phyloP scores from a whole-genome alignment of 495 filamentous ascomycete species.

The Penicillium odoratum region DNA sequence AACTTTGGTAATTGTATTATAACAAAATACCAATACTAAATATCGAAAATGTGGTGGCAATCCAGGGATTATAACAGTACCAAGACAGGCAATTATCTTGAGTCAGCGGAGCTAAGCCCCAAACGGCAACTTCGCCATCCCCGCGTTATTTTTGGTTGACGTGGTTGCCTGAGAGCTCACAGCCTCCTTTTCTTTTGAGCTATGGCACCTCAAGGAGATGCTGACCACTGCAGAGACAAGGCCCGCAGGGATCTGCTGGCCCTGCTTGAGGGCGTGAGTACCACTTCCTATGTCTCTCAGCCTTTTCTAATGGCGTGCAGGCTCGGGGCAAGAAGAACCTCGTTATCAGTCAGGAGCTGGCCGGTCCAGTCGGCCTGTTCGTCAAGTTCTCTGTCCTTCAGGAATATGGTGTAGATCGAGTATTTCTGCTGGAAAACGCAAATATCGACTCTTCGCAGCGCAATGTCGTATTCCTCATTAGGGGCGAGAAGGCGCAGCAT shows the following conservation, averaged over 20 bases:
- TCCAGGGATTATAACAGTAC: conserved; percentile 14
- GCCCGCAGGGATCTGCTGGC: conserved; percentile 81
- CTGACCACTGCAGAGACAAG: conserved; percentile 77
- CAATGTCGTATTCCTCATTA: conserved; percentile 90
- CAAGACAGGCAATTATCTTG: conserved; percentile 9
- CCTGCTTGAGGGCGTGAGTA: conserved; percentile 89
- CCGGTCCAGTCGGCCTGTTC: conserved; percentile 84
- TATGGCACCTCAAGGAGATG: conserved; percentile 73
- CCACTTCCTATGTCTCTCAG: conserved; percentile 27
- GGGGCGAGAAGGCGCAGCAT: conserved; percentile 82
- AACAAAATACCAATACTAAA: neutral
- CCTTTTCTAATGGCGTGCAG: conserved; percentile 50
- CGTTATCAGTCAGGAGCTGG: conserved; percentile 85
- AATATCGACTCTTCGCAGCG: conserved; percentile 90
- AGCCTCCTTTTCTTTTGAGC: conserved; percentile 20
- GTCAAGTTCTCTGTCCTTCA: conserved; percentile 89
- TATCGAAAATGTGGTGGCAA: neutral
- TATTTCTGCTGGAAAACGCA: conserved; percentile 92
- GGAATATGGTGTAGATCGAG: conserved; percentile 95
- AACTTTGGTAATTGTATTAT: conserved; percentile 3
- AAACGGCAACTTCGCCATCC: conserved; percentile 15
- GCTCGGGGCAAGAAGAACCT: conserved; percentile 98
- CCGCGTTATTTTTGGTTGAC: conserved; percentile 23
- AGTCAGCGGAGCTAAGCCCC: conserved; percentile 22
- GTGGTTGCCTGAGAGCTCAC: conserved; percentile 22